Evolutionary conservation across 768 basidiomycete species (phyloP).

Genomic region (Termitomyces titanicus): DNA sequence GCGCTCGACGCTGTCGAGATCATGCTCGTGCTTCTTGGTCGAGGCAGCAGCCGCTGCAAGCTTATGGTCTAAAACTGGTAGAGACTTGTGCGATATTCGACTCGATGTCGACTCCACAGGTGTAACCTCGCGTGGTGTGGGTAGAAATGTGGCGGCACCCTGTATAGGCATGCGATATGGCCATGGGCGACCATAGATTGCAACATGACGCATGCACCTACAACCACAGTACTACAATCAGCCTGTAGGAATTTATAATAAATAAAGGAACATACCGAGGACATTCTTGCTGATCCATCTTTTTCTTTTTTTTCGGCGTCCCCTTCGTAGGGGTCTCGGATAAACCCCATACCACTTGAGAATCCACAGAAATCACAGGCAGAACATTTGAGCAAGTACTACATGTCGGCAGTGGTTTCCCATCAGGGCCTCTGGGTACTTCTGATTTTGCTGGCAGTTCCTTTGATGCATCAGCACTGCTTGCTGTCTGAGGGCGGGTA

Average conservation of each 20-base stretch:
- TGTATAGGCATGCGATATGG: constrained; percentile 57
- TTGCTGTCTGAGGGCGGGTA: constrained; percentile 37
- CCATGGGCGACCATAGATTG: constrained; percentile 73
- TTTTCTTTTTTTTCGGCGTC: constrained; percentile 54
- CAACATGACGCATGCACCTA: constrained; percentile 78
- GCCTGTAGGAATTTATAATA: constrained; percentile 9
- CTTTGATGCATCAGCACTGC: constrained; percentile 32
- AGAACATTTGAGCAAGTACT: constrained; percentile 67
- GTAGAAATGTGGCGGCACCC: constrained; percentile 34
- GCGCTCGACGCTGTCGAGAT: constrained; percentile 31
- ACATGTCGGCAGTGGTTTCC: constrained; percentile 67
- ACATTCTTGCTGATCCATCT: constrained; percentile 54
- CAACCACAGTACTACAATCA: neutral
- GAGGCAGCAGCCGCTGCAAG: constrained; percentile 35
- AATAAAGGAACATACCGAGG: constrained; percentile 53
- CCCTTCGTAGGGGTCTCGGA: constrained; percentile 33
- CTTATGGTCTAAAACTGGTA: constrained; percentile 53
- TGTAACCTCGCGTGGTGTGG: constrained; percentile 49
- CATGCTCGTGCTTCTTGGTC: constrained; percentile 27
- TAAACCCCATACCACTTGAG: constrained; percentile 72
- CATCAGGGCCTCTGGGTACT: constrained; percentile 56
- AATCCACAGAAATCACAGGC: constrained; percentile 74
- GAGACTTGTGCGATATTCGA: constrained; percentile 48
- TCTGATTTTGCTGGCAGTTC: constrained; percentile 34
- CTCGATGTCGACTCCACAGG: constrained; percentile 43